Evolutionary conservation across 2,329 filamentous ascomycete genomes (phyloP).

Genomic region (Aureobasidium leucospermi): DNA sequence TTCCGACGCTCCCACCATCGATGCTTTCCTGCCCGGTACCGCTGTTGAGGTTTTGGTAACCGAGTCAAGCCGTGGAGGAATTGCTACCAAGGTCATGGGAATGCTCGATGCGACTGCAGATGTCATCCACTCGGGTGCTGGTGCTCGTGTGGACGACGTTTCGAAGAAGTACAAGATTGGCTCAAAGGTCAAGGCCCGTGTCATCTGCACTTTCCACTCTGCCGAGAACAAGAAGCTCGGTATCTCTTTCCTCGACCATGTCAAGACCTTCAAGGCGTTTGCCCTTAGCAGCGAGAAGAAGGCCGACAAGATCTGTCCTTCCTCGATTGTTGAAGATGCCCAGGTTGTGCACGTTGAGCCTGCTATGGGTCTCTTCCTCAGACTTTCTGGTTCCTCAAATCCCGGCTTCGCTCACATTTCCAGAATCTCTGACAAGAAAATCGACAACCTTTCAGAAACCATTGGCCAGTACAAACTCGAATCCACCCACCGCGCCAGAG

Average conservation of each 20-base stretch:
- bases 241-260: constrained; percentile 80
- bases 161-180: constrained; percentile 75
- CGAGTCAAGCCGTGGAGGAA: constrained; percentile 64
- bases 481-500: constrained; percentile 70
- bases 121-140: constrained; percentile 76
- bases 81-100: constrained; percentile 86
- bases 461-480: constrained; percentile 72
- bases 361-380: constrained; percentile 73
- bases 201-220: constrained; percentile 80
- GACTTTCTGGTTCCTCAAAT: constrained; percentile 59
- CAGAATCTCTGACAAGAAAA: constrained; percentile 78
- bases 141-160: constrained; percentile 57
- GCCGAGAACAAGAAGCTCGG: constrained; percentile 76
- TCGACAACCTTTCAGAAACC: constrained; percentile 71
- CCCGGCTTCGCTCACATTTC: constrained; percentile 94
- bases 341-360: constrained; percentile 73
- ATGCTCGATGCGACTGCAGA: constrained; percentile 87
- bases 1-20: constrained; percentile 74
- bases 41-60: constrained; percentile 77
- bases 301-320: constrained; percentile 52
- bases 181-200: constrained; percentile 73
- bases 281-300: constrained; percentile 31
- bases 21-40: constrained; percentile 86
- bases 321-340: constrained; percentile 68
- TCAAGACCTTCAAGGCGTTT: constrained; percentile 53